Evolutionary conservation across 2,329 filamentous ascomycete species (phyloP).

Genomic region (Botrytis sinoallii): DNA sequence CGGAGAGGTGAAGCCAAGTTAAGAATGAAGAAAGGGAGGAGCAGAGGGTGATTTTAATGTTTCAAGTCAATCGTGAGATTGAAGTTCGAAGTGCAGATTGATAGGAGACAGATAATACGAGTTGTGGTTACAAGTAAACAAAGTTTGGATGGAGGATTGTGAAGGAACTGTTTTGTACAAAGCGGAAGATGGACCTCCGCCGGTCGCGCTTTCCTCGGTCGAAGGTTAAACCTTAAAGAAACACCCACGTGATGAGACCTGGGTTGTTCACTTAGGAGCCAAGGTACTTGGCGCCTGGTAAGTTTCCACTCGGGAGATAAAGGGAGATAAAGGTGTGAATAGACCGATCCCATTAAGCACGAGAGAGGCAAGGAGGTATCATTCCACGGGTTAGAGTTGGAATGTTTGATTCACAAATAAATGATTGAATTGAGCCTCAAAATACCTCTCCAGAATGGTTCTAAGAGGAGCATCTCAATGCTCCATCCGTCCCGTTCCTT

Average conservation of each 20-base stretch:
- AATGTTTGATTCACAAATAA: background rate
- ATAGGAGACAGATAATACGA: background rate
- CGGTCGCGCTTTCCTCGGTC: background rate
- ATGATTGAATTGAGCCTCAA: background rate
- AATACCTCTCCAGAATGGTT: background rate
- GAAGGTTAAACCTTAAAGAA: background rate
- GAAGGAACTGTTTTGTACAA: background rate
- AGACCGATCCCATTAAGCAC: background rate
- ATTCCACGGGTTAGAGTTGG: background rate
- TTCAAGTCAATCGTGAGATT: background rate
- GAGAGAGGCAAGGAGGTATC: background rate
- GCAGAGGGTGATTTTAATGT: background rate
- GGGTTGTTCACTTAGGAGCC: background rate
- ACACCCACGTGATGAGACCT: background rate
- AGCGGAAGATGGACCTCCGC: slow-evolving; percentile 5
- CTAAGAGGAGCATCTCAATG: background rate
- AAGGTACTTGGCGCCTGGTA: no score
- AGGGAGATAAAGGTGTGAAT: background rate
- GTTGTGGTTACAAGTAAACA: background rate
- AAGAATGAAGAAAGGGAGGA: background rate
- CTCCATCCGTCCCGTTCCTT: background rate
- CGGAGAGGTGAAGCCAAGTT: background rate
- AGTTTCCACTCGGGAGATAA: background rate
- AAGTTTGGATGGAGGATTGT: background rate
- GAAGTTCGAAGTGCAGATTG: background rate